phyloP scores from a whole-genome alignment of 441 rosid species.

The Erodium texanum region DNA sequence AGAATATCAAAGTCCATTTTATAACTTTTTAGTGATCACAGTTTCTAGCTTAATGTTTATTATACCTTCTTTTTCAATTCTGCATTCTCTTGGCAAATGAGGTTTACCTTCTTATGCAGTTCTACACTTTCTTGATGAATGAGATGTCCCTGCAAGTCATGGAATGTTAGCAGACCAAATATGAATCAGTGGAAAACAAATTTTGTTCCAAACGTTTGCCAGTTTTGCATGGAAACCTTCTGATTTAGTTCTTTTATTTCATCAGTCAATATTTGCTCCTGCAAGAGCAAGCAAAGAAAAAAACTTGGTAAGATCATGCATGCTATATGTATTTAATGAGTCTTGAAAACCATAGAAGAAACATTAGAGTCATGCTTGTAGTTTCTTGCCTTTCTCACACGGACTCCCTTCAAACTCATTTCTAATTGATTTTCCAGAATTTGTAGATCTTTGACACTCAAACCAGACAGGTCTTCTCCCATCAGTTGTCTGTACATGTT shows the following conservation, averaged over 20 bases:
- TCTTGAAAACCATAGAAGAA: slow-evolving; percentile 4
- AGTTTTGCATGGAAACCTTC: slow-evolving; percentile 43
- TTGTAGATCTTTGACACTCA: slow-evolving; percentile 48
- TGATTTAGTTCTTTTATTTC: slow-evolving; percentile 59
- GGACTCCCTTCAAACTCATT: slow-evolving; percentile 55
- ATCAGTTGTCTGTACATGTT: slow-evolving; percentile 46
- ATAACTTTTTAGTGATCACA: not conserved
- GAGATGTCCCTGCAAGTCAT: slow-evolving; percentile 43
- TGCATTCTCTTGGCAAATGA: slow-evolving; percentile 46
- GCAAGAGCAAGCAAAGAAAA: slow-evolving; percentile 9
- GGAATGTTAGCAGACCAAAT: slow-evolving; percentile 5
- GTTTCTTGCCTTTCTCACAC: slow-evolving; percentile 49
- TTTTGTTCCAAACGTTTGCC: slow-evolving; percentile 1
- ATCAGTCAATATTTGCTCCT: slow-evolving; percentile 46
- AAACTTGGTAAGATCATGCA: slow-evolving; percentile 1
- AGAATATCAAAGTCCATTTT: too few relatives aligned
- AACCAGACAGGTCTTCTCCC: slow-evolving; percentile 78
- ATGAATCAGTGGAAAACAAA: not conserved
- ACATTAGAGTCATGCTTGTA: not conserved
- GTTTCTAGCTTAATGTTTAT: slow-evolving; percentile 5
- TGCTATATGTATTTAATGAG: not conserved
- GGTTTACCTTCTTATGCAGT: slow-evolving; percentile 43
- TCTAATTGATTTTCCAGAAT: slow-evolving; percentile 76
- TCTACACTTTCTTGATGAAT: slow-evolving; percentile 55
- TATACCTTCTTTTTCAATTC: slow-evolving; percentile 62